Evolutionary conservation across 257 asterid genomes (phyloP).

Genomic region (Echium plantagineum): DNA sequence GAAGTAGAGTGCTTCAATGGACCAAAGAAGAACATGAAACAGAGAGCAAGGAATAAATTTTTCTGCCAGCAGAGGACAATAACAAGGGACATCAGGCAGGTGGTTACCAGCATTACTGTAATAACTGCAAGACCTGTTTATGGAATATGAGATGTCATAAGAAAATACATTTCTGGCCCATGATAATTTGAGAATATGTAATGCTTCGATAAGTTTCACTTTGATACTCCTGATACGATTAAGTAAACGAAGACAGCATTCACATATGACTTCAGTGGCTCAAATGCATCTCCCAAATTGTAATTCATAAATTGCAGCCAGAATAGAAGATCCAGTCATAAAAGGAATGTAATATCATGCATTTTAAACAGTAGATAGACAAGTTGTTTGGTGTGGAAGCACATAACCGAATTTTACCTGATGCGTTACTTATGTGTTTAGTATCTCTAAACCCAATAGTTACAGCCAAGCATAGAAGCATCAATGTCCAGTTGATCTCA

Average conservation of each 20-base stretch:
- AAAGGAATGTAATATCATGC: not conserved
- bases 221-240: not conserved
- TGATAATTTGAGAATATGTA: conserved; percentile 1
- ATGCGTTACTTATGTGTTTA: conserved; percentile 89
- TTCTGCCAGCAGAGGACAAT: conserved; percentile 79
- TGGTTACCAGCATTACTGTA: conserved; percentile 92
- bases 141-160: conserved; percentile 7
- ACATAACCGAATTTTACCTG: conserved; percentile 36
- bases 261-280: not conserved
- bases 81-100: conserved; percentile 88
- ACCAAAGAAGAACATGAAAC: conserved; percentile 76
- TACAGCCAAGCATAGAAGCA: conserved; percentile 87
- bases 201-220: not conserved
- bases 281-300: not conserved
- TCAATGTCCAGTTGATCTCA: conserved; percentile 83
- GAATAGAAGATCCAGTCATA: not conserved
- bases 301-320: not conserved
- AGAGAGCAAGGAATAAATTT: conserved; percentile 42
- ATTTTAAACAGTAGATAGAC: not conserved
- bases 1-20: conserved; percentile 89
- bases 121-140: conserved; percentile 84
- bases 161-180: not conserved
- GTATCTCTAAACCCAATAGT: conserved; percentile 86
- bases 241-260: not conserved
- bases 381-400: not conserved